Evolutionary conservation across 2,329 filamentous ascomycete genomes (phyloP), one percentile per base, ranked within the genome.

Genomic region (Ophiocordyceps robertsii): DNA sequence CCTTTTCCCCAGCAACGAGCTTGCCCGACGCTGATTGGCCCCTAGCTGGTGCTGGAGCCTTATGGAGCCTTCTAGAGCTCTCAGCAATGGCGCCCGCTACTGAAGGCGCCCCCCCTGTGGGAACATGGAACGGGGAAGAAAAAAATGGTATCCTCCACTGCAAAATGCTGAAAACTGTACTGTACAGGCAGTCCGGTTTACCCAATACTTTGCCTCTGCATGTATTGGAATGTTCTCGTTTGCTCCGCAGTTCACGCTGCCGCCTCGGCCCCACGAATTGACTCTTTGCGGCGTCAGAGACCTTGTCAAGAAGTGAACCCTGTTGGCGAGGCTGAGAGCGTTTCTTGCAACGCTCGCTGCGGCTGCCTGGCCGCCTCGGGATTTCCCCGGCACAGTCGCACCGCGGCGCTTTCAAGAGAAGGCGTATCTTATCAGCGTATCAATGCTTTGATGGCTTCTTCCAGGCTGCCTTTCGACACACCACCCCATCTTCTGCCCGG

Each of bases 61-160:
- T 38, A 42, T 53, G 49, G 54, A 56, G 49, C 46, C 49, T 56
- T 57, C 53, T 50, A 53, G 54, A 44, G 46, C n/a, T n/a, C 24
- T 29, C n/a, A 14, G 12, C 24, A 35, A 14, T 11, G 14, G 33
- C 13, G 33, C 33, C 33, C 33, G 33, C 33, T 35, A 35, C 14
- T 16, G n/a, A 16, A 6, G 33, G 14, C n/a, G n/a, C n/a, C n/a
- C n/a, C n/a, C 33, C 33, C 6, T 9, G 14, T 17, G 8, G 24
- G 24, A 16, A 35, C 14, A 19, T 19, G 19, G 19, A 19, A 3
- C 19, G 19, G 19, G 19, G 19, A 19, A 6, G 17, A 2, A 36
- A 36, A 36, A 36, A 35, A 27, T 38, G 27, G 37, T 19, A 27
- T 2, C 21, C 21, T n/a, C 13, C 37, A 24, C 19, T 38, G 17